Percentiles rank a stretch among this genome's conserved stretches.
These are phyloP conservation scores for Tephrocybe sp. DNA, from an alignment of 768 basidiomycete species.

Conservation along the genomic window DNA sequence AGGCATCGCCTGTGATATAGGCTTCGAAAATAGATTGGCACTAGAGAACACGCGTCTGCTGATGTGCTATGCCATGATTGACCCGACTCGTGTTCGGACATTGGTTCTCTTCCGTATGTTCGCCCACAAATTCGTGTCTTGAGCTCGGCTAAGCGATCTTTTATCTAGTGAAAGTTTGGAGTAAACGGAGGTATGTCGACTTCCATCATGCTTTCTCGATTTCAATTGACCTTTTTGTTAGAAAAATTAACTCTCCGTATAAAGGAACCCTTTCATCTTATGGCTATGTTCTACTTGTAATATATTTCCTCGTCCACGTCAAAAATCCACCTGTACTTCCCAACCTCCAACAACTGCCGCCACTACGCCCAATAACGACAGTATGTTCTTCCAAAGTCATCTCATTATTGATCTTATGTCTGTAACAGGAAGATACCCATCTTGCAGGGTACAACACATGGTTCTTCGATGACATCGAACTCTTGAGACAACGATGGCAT, in stretches of 20 bases:
- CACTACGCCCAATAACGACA: slow-evolving; percentile 80
- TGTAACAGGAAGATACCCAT: slow-evolving; percentile 69
- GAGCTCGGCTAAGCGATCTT: slow-evolving; percentile 15
- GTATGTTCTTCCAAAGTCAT: slow-evolving; percentile 31
- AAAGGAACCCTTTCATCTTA: slow-evolving; percentile 96
- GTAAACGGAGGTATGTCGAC: slow-evolving; percentile 74
- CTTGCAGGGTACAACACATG: slow-evolving; percentile 82
- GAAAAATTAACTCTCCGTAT: slow-evolving; percentile 99
- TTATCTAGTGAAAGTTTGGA: slow-evolving; percentile 92
- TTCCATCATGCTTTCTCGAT: background rate
- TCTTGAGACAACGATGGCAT: slow-evolving; percentile 88
- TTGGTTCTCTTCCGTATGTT: slow-evolving; percentile 94
- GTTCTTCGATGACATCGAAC: slow-evolving; percentile 98
- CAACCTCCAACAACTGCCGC: slow-evolving; percentile 93
- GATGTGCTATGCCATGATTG: slow-evolving; percentile 96
- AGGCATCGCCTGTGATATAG: slow-evolving; percentile 97
- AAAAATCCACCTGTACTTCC: slow-evolving; percentile 96
- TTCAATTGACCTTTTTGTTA: slow-evolving; percentile 24
- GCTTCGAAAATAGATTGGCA: slow-evolving; percentile 96
- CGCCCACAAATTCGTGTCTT: slow-evolving; percentile 1
- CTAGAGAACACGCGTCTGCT: slow-evolving; percentile 95
- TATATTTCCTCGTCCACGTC: slow-evolving; percentile 97
- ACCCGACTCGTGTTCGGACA: slow-evolving; percentile 89
- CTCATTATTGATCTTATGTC: slow-evolving; percentile 11
- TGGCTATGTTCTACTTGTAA: slow-evolving; percentile 96